These are phyloP conservation scores for Apiospora aurea DNA, from an alignment of 2,329 filamentous ascomycete species.

Conservation along the genomic window DNA sequence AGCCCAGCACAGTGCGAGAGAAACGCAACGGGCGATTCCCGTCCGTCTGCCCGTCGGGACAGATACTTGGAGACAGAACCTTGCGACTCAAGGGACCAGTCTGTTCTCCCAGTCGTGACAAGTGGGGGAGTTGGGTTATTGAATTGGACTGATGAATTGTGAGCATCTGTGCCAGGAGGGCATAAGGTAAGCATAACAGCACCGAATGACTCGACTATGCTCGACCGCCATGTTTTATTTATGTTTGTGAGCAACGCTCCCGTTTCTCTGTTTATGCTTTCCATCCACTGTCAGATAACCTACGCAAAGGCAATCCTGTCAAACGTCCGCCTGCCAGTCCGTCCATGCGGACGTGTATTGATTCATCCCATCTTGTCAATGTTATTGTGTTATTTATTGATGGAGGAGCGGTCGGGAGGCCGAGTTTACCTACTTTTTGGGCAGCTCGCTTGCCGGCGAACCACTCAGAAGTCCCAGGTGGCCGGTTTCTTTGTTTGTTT, in stretches of 20 bases:
- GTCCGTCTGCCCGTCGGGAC: neutral
- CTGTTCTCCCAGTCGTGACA: neutral
- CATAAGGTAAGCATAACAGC: neutral
- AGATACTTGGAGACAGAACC: neutral
- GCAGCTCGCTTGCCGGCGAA: conserved; percentile 20
- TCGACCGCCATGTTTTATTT: conserved; percentile 15
- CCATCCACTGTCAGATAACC: neutral
- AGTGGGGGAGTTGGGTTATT: conserved; percentile 15
- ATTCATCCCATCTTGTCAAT: conserved; percentile 8
- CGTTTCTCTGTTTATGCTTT: neutral
- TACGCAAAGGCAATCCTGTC: neutral
- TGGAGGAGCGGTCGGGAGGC: conserved; percentile 21
- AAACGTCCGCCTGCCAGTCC: neutral
- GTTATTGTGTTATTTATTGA: conserved; percentile 16
- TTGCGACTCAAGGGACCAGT: conserved; percentile 8
- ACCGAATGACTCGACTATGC: conserved; percentile 17
- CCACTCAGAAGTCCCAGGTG: conserved; percentile 16
- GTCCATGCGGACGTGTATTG: conserved; percentile 6
- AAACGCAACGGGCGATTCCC: neutral
- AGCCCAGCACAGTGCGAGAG: conserved; percentile 17
- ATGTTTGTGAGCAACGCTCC: neutral
- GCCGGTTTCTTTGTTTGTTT: conserved; percentile 23
- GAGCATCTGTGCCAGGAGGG: neutral
- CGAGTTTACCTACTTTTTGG: conserved; percentile 3
- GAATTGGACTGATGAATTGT: neutral